Conservation (phyloP, 2,329 filamentous ascomycete species). For the Setomelanomma holmii region DNA sequence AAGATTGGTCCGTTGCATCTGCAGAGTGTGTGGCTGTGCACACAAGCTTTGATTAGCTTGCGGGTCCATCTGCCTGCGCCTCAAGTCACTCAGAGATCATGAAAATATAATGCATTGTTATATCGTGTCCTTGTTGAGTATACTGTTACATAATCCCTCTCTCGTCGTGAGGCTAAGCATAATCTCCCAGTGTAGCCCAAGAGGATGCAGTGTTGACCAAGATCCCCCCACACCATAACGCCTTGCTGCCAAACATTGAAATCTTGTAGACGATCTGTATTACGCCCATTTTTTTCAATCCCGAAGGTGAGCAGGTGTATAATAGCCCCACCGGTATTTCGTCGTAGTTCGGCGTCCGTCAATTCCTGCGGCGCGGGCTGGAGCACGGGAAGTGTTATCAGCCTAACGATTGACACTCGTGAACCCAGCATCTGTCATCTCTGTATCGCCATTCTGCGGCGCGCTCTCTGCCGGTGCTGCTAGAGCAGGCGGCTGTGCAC, state of each 20-base stretch:
- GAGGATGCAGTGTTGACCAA: not conserved
- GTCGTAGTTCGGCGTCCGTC: too few species aligned
- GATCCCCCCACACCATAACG: not conserved
- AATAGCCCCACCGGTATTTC: too few species aligned
- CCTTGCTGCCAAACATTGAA: not conserved
- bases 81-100: too few species aligned
- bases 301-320: too few species aligned
- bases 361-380: too few species aligned
- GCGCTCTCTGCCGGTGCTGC: constrained; percentile 19
- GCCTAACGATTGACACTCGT: constrained; percentile 49
- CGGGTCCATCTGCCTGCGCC: constrained; percentile 7
- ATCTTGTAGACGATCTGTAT: not conserved
- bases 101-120: too few species aligned
- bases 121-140: too few species aligned
- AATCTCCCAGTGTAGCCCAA: too few species aligned
- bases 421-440: constrained; percentile 51
- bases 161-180: too few species aligned
- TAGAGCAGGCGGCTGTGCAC: constrained; percentile 25
- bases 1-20: not conserved
- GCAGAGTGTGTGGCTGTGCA: constrained; percentile 29
- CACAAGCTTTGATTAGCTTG: constrained; percentile 20
- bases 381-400: too few species aligned
- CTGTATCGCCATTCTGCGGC: constrained; percentile 48
- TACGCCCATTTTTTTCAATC: too few species aligned
- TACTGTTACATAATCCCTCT: too few species aligned